These are phyloP conservation scores for Cladophialophora chaetospira DNA, from an alignment of 2,329 filamentous ascomycete species.

Conservation along the genomic window DNA sequence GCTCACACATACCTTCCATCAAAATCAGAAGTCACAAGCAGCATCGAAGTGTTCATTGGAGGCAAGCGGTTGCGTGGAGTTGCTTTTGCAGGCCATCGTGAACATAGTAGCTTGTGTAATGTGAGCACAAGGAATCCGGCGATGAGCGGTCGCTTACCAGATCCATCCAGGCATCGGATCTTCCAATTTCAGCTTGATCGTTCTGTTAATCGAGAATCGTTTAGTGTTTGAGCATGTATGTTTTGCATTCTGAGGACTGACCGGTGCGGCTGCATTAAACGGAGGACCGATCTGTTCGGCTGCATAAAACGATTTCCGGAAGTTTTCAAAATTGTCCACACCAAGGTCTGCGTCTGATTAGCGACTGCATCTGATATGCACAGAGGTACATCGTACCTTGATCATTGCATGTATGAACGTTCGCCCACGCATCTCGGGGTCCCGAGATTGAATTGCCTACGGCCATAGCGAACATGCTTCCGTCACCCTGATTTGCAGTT, in stretches of 20 bases:
- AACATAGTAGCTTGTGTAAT: constrained; percentile 4
- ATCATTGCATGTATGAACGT: neutral
- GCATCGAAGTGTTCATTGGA: constrained; percentile 1
- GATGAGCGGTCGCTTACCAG: neutral
- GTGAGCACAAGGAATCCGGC: neutral
- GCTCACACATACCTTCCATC: constrained; percentile 8
- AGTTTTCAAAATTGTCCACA: neutral
- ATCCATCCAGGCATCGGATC: neutral
- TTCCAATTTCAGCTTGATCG: neutral
- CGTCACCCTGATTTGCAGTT: neutral
- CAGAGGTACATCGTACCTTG: neutral
- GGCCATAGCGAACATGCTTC: neutral
- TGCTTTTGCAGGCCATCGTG: constrained; percentile 7
- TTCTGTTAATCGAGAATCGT: neutral
- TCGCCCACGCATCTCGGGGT: neutral
- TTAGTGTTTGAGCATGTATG: neutral
- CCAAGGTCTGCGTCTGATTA: neutral
- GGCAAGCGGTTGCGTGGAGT: neutral
- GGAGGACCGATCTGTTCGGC: neutral
- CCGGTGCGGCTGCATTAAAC: too few species aligned
- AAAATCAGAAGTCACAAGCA: constrained; percentile 14
- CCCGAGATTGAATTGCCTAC: neutral
- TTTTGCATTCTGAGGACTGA: too few species aligned
- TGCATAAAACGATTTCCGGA: neutral
- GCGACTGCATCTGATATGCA: neutral